Conservation (phyloP, 495 filamentous ascomycete species). For the Hypoxylon rickii region DNA sequence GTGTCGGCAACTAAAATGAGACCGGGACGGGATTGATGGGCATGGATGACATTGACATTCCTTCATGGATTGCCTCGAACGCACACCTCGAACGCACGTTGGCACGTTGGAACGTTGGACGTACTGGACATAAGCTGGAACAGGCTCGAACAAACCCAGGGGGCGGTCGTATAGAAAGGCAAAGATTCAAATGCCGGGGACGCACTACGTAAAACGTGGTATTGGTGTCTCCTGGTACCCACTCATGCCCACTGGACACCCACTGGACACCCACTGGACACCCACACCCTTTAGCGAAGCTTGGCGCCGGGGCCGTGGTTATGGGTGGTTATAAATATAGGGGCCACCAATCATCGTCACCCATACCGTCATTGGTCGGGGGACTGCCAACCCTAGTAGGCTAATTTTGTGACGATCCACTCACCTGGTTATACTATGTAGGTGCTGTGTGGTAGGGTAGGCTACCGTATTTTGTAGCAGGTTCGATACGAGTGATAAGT, state of each 20-base stretch:
- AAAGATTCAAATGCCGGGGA: slow-evolving; percentile 28
- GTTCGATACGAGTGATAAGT: no score
- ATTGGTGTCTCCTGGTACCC: no score
- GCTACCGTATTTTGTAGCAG: no score
- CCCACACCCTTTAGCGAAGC: slow-evolving; percentile 20
- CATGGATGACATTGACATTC: not conserved
- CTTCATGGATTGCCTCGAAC: no score
- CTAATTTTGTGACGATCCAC: slow-evolving; percentile 27
- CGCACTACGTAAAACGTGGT: slow-evolving; percentile 36
- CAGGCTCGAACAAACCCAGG: no score
- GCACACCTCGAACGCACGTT: no score
- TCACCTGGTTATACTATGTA: slow-evolving; percentile 26
- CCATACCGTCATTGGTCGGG: slow-evolving; percentile 28
- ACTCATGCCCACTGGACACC: no score
- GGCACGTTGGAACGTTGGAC: no score
- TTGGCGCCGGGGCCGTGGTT: slow-evolving; percentile 33
- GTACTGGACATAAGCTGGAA: no score
- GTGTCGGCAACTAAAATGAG: slow-evolving; percentile 34
- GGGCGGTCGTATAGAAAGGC: slow-evolving; percentile 17
- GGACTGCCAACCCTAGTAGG: no score
- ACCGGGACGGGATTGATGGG: slow-evolving; percentile 9
- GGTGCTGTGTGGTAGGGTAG: no score
- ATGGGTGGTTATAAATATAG: slow-evolving; percentile 26
- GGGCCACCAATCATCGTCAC: slow-evolving; percentile 19
- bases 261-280: no score